Evolutionary conservation across 176 grass and related monocot genomes (phyloP), one percentile per base, ranked within the genome.

Genomic region (Saccharum spontaneum): DNA sequence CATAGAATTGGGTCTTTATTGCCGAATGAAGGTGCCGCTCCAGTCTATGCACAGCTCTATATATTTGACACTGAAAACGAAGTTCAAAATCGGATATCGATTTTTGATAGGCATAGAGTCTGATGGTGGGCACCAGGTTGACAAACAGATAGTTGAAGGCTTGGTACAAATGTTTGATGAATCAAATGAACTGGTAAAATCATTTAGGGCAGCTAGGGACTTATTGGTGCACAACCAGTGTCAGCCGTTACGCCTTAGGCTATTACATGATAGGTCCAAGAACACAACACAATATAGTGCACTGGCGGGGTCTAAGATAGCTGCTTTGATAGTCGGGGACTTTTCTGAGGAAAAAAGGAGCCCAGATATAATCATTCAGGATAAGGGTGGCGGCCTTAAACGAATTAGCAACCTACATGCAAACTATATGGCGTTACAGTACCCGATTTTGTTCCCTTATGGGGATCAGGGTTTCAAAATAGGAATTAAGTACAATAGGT

Each of bases 341-440:
- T 73, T 43, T 2, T 45, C n/a, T 13, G 12, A 72, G 36, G 67
- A n/a, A n/a, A n/a, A n/a, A n/a, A n/a, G n/a, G n/a, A n/a, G n/a
- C n/a, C 69, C 40, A 46, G 39, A 46, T 14, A 26, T 72, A 46
- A 72, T 72, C 3, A 45, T 72, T 72, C 40, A 46, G 23, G 37
- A 45, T 43, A 72, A 4, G 15, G 69, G 69, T 46, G 69, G 40
- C 28, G 40, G 40, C 22, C n/a, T 72, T 24, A 43, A 13, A 28
- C 24, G 69, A 23, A 72, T 72, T 72, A 72, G 40, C 40, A 70
- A 70, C 67, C 67, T 70, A n/a, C 67, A 70, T 70, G 36, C 67
- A 20, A 70, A 70, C 18, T 70, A 70, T 70, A 70, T 69, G 66
- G 2, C 66, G 0, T 38, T 69, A 8, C 33, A 69, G 3, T 69